Conservation (phyloP, 176 grass and related monocot species). For the Oryza glumipatula region DNA sequence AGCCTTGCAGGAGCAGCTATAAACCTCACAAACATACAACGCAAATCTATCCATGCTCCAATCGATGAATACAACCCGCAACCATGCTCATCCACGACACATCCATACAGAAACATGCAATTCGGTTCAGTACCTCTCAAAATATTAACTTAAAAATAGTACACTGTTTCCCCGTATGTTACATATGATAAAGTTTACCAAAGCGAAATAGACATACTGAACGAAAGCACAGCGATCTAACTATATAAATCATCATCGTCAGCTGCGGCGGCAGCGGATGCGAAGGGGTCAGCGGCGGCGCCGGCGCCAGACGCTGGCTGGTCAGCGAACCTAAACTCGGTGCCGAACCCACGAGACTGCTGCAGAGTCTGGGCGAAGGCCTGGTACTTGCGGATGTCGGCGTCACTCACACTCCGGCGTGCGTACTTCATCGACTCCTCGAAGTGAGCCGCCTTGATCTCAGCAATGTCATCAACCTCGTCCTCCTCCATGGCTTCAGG, state of each 20-base stretch:
- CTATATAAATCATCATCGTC: conserved; percentile 90
- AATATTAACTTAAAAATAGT: conserved; percentile 29
- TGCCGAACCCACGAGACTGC: conserved; percentile 81
- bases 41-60: too few relatives aligned
- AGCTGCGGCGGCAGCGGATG: conserved; percentile 45
- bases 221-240: conserved; percentile 36
- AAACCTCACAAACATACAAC: too few relatives aligned
- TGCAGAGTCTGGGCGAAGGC: conserved; percentile 89
- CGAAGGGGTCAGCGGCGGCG: conserved; percentile 57
- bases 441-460: conserved; percentile 79
- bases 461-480: conserved; percentile 66
- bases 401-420: conserved; percentile 76
- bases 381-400: conserved; percentile 87
- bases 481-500: conserved; percentile 94
- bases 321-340: conserved; percentile 78
- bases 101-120: not conserved
- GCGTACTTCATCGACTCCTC: conserved; percentile 96
- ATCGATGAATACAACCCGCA: not conserved
- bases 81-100: not conserved
- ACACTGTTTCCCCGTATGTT: not conserved
- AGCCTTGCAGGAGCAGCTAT: too few relatives aligned
- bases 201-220: not conserved
- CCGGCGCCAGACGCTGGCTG: conserved; percentile 21
- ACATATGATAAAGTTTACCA: not conserved
- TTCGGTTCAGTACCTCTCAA: not conserved